Evolutionary conservation across 371 early-diverging fungal species (phyloP).

Genomic region (Choanephora cucurbitarum): DNA sequence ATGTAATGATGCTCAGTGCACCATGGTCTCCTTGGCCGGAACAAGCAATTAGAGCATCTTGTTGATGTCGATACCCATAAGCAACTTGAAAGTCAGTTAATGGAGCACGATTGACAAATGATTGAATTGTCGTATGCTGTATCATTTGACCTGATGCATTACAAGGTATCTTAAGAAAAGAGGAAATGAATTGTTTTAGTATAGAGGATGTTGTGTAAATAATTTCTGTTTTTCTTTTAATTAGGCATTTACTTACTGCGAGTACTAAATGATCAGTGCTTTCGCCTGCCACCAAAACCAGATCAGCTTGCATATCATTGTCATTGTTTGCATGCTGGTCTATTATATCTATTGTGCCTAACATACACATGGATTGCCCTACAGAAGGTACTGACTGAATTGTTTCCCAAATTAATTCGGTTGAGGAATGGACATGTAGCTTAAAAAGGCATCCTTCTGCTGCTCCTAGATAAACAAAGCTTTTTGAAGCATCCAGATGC

Average conservation of each 20-base stretch:
- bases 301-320: slow-evolving; percentile 7
- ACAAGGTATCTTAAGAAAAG: not conserved
- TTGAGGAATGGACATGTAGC: slow-evolving; percentile 12
- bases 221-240: not conserved
- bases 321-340: too few relatives aligned
- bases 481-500: not conserved
- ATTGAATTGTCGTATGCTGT: slow-evolving; percentile 20
- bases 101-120: slow-evolving; percentile 39
- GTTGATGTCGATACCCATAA: slow-evolving; percentile 8
- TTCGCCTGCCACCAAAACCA: slow-evolving; percentile 39
- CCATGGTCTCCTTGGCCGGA: slow-evolving; percentile 38
- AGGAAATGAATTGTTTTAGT: too few relatives aligned
- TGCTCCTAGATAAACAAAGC: slow-evolving; percentile 31
- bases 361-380: slow-evolving; percentile 33
- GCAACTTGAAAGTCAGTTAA: slow-evolving; percentile 27
- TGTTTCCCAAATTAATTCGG: slow-evolving; percentile 21
- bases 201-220: too few relatives aligned
- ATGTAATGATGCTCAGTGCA: slow-evolving; percentile 24
- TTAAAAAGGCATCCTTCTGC: slow-evolving; percentile 35
- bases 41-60: slow-evolving; percentile 31
- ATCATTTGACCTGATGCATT: not conserved
- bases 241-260: slow-evolving; percentile 23
- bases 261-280: slow-evolving; percentile 40
- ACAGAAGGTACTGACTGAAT: slow-evolving; percentile 27
- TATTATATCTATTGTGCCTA: slow-evolving; percentile 19